These are phyloP conservation scores for Phaeosphaeria sp. DNA, from an alignment of 2,329 filamentous ascomycete genomes.

Conservation along the genomic window DNA sequence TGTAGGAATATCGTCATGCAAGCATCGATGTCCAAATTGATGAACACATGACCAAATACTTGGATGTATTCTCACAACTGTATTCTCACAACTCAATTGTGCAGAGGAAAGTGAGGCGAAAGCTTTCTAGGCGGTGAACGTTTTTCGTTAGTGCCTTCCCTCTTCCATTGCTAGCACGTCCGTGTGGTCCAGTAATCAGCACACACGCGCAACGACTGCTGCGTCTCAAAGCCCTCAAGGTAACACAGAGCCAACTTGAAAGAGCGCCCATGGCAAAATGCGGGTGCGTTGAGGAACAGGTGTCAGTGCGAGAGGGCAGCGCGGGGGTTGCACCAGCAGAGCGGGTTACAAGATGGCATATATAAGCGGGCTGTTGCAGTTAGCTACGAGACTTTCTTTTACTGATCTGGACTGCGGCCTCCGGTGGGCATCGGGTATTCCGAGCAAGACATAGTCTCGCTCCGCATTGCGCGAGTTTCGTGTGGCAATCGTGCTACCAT, in stretches of 20 bases:
- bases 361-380: not conserved
- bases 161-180: slow-evolving; percentile 8
- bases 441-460: not conserved
- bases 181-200: slow-evolving; percentile 20
- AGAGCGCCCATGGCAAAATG: slow-evolving; percentile 9
- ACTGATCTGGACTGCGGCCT: not conserved
- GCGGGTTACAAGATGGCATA: not conserved
- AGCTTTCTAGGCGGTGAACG: slow-evolving; percentile 10
- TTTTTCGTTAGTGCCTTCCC: slow-evolving; percentile 7
- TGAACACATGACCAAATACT: too few species aligned
- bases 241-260: slow-evolving; percentile 8
- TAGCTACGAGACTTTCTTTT: not conserved
- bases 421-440: not conserved
- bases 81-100: not conserved
- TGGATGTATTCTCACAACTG: not conserved
- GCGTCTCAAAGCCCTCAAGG: slow-evolving; percentile 15
- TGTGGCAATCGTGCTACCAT: slow-evolving; percentile 10
- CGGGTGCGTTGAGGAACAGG: slow-evolving; percentile 6
- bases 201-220: slow-evolving; percentile 25
- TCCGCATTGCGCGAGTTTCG: slow-evolving; percentile 5
- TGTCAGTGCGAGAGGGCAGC: not conserved
- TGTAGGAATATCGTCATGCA: not conserved
- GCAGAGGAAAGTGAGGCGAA: slow-evolving; percentile 27
- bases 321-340: not conserved
- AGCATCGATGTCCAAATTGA: not conserved